These are phyloP conservation scores for Arbutus unedo DNA, from an alignment of 148 eudicot genomes.

Conservation along the genomic window DNA sequence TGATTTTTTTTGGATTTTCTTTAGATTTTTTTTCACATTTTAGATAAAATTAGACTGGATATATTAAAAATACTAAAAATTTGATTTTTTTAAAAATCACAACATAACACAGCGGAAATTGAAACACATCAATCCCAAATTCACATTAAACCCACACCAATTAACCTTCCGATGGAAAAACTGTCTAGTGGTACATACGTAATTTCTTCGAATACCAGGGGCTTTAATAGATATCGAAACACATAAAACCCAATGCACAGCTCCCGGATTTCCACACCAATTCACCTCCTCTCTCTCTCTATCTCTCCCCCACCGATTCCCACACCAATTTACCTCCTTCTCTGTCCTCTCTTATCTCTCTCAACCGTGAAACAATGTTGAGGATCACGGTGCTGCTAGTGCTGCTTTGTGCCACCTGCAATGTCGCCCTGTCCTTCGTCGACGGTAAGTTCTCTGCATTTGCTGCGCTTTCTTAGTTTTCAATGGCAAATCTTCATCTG, in stretches of 20 bases:
- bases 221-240: neutral
- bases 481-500: neutral
- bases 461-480: neutral
- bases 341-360: neutral
- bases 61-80: too few relatives aligned
- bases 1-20: too few relatives aligned
- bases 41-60: too few relatives aligned
- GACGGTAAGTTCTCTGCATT: conserved; percentile 9
- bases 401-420: conserved; percentile 23
- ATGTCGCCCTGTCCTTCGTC: conserved; percentile 14
- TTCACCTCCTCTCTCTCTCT: neutral
- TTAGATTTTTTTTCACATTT: too few relatives aligned
- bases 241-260: conserved; percentile 14
- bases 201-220: neutral
- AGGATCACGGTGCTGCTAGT: conserved; percentile 4
- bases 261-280: neutral
- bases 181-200: conserved; percentile 11
- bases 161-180: neutral
- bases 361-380: conserved; percentile 8
- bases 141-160: too few relatives aligned
- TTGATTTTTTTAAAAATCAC: too few relatives aligned
- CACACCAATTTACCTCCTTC: neutral
- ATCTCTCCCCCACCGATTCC: neutral
- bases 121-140: too few relatives aligned
- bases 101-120: too few relatives aligned